Evolutionary conservation across 1,284 basidiomycete genomes (phyloP), one percentile per base, ranked within the genome.

Genomic region (Leccinum subspadiceum): DNA sequence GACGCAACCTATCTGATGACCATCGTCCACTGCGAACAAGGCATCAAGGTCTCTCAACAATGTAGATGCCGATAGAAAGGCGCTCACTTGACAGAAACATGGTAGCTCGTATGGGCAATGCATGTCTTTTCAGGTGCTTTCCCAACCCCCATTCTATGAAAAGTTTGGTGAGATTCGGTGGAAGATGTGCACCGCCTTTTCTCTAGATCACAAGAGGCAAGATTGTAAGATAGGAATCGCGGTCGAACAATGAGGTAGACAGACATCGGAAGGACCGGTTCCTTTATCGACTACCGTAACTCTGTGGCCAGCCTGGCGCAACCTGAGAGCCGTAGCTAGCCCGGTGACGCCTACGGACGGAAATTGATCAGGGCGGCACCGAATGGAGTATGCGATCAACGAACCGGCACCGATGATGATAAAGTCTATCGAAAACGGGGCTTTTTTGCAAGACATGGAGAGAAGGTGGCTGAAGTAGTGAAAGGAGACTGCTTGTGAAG

Each of bases 121-220:
- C 72, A 68, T 70, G 60, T 67, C 70, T 64, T 58, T 70, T 66
- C 4, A 81, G 60, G 26, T 81, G 74, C 17, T 79, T 75, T 20
- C 67, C 74, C 26, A 84, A 71, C 5, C 80, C 80, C 84, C 84
- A 85, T 49, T 81, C 75, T 4, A 73, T 62, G 5, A 84, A 73
- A 24, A 85, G 79, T 63, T 82, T 84, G 49, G 78, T 78, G 49
- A 79, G 66, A 66, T 85, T 85, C 0, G 83, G 83, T 24, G 82
- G 78, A 8, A 84, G 70, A 22, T 82, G 79, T n/a, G 80, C 73
- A 4, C 80, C 81, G 15, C 74, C 78, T 6, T 72, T 69, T 33
- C 71, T 69, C 68, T 78, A 39, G 5, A 49, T 29, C 6, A 7
- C 33, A 24, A 44, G 24, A 22, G 2, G 22, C 33, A 7, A 13